Base-by-base conservation (phyloP, 208 protist species). In the Leishmania guyanensis region DNA sequence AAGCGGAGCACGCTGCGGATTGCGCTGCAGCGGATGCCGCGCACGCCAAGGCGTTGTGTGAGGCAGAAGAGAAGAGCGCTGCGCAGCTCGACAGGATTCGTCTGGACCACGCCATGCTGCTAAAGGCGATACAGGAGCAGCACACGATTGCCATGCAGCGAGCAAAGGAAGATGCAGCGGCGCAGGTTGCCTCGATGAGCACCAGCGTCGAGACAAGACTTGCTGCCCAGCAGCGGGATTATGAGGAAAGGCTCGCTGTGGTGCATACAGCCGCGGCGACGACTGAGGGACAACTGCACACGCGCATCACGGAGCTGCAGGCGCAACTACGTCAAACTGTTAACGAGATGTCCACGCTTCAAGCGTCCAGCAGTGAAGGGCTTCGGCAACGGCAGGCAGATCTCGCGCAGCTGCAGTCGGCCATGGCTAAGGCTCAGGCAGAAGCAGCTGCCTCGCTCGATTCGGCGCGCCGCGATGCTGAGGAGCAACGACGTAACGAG, bases 321-420 rank as follows among this genome's bases (percentile, higher is more conserved):
- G 65, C 68, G n/a, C 78, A 90, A 76, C 74, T 90, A 33, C 54
- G 75, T 3, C 72, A 83, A 39, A 70, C 84, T 14, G 75, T 81
- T 29, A 51, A 36, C 14, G 66, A 75, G 17, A 56, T 60, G 20
- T 79, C 77, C 16, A 82, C 82, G 20, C 84, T 86, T 36, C 70
- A 78, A 39, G 46, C 71, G 1, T 62, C 83, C 22, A 72, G 75
- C 5, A 56, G 29, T 6, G 75, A 73, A 33, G 29, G 68, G 54
- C 54, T 78, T 43, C 56, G 75, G 78, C 69, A 85, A 33, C 70
- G 83, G 14, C 73, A 81, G 33, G n/a, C 39, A 68, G 79, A 81
- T 39, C 39, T 86, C 29, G 71, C 81, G 60, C 60, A 73, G 51
- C 43, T 88, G 68, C 51, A 83, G 60, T 80, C 82, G 12, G 48